Evolutionary conservation across 768 basidiomycete species (phyloP), one percentile per base, ranked within the genome.

Genomic region (Gloeostereum incarnatum): DNA sequence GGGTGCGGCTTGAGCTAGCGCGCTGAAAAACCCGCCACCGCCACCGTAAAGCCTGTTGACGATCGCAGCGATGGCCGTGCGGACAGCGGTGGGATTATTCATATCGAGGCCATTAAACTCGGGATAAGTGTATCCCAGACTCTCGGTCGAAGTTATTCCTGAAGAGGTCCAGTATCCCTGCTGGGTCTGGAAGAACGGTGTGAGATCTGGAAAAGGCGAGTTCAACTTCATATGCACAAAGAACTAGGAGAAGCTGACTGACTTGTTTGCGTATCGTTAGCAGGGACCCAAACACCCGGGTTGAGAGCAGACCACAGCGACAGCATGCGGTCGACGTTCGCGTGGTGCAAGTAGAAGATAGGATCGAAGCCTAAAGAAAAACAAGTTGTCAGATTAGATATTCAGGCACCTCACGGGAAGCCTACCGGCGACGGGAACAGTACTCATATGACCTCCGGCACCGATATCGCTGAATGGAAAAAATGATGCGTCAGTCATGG

Each of bases 281-380:
- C 5, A 36, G 40, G 21, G 5, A 70, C 64, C 61, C 64, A 66
- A 5, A 64, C 58, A 3, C 45, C 50, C 0, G 57, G 63, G 43
- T 74, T 60, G 31, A 74, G 41, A 1, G 67, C 71, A 4, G 60
- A 54, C 73, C 72, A 75, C 11, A 75, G 54, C 5, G 70, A 57
- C 17, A 73, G 54, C 43, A 72, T 13, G 16, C 72, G 66, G 42
- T 76, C 74, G 18, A 74, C 70, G 32, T 76, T 70, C 41, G 51
- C 44, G 46, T 76, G 73, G 44, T 75, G 74, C 43, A 75, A 47
- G 51, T 60, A 73, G 58, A 76, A 74, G 43, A 72, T 64, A 0
- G 71, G 70, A 47, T 75, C 73, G 42, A 71, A 69, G 0, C 56
- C 71, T 68, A 38, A 11, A 22, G 14, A 18, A 16, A 13, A 17